Base-by-base conservation (phyloP, 164 flowering plant genomes). In the Vitis amurensis region DNA sequence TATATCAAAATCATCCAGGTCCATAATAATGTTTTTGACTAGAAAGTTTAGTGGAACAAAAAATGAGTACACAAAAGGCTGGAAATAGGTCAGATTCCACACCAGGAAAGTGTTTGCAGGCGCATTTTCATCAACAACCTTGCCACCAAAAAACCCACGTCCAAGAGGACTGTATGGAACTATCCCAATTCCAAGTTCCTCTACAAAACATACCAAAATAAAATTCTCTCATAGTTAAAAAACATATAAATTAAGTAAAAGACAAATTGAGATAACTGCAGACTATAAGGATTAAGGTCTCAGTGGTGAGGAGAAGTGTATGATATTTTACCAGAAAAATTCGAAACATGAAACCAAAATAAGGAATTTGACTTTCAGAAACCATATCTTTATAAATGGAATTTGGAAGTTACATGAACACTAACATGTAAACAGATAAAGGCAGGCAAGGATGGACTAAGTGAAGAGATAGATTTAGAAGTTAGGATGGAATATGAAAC, bases 151-250 rank as follows among this genome's bases (percentile, higher is more conserved):
- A 47, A 80, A 65, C 3, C 83, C 83, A 7, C 79, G 79, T 4
- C 83, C 83, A 27, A 82, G 68, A 50, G 86, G 83, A 62, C 83
- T 68, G 61, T 82, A 82, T 29, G 86, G 71, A 19, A 82, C 86
- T 44, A 11, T 30, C 8, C 15, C 44, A 15, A 63, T 11, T 31
- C 48, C 44, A 37, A 37, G 44, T 37, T 37, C n/a, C 44, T 37
- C 8, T 16, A 61, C 11, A 11, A 27, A 27, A 10, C 13, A 30
- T 13, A 57, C n/a, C 60, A 9, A 8, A 57, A 9, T 14, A 17
- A 57, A 9, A 57, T 57, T 9, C 19, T 15, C 60, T 57, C 9
- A 15, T 57, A 15, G n/a, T 58, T 58, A 11, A 0, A n/a, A 15
- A 58, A 15, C 61, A 13, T 15, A 56, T 56, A 23, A n/a, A 12